A percentile compares a stretch with the other conserved stretches of the same genome.
These are phyloP conservation scores for Tylopilus plumbeoviolaceoides DNA, from an alignment of 768 basidiomycete genomes.

Conservation along the genomic window DNA sequence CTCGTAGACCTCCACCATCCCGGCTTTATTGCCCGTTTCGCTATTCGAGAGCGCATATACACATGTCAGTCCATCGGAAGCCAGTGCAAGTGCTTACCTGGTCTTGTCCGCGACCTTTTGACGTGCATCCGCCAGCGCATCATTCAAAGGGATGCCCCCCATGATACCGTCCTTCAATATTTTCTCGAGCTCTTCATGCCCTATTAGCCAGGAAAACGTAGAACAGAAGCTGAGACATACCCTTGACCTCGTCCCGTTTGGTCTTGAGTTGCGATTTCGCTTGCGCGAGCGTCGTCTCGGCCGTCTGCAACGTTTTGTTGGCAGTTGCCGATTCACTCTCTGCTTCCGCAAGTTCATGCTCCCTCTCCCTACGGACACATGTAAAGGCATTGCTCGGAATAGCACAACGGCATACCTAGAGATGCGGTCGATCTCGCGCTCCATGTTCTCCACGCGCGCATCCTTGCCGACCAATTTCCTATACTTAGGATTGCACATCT, in stretches of 20 bases:
- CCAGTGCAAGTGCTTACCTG: slow-evolving; percentile 7
- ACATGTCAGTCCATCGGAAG: neutral
- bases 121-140: slow-evolving; percentile 42
- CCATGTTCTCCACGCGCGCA: slow-evolving; percentile 61
- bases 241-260: slow-evolving; percentile 59
- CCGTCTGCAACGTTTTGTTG: slow-evolving; percentile 56
- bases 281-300: slow-evolving; percentile 59
- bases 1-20: slow-evolving; percentile 48
- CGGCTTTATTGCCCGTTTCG: slow-evolving; percentile 23
- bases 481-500: slow-evolving; percentile 56
- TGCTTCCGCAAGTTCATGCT: slow-evolving; percentile 47
- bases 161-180: slow-evolving; percentile 38
- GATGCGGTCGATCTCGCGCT: slow-evolving; percentile 61
- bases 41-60: slow-evolving; percentile 9
- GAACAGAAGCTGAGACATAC: slow-evolving; percentile 32
- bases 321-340: slow-evolving; percentile 35
- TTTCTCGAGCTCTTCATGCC: slow-evolving; percentile 36
- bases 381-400: neutral
- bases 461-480: slow-evolving; percentile 61
- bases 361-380: slow-evolving; percentile 52
- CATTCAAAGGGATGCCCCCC: slow-evolving; percentile 40
- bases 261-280: slow-evolving; percentile 56
- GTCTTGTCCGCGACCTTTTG: slow-evolving; percentile 12
- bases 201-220: neutral
- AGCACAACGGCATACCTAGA: slow-evolving; percentile 40